Base-by-base conservation (phyloP, 2,329 filamentous ascomycete species). In the Teratosphaeria destructans region DNA sequence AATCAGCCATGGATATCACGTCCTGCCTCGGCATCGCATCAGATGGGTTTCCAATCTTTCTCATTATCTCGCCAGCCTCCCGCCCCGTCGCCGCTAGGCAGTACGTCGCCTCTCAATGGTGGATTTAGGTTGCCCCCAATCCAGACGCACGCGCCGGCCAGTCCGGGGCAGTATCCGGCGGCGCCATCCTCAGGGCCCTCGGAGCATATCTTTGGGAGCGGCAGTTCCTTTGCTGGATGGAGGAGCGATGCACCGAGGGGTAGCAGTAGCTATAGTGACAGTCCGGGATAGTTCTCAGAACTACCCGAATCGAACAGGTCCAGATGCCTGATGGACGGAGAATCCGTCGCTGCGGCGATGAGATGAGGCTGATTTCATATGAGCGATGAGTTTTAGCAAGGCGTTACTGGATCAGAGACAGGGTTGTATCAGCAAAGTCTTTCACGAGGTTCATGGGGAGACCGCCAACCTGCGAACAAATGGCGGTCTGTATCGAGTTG, bases 61-160 rank as follows among this genome's bases (percentile, higher is more conserved):
- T 59, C 26, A 54, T 57, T 23, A 54, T 57, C 11, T 49, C 60
- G 43, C 27, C 57, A 32, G 58, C 60, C 34, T 53, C 59, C 12
- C 49, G 59, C 23, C 49, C 34, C 66, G 60, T 63, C 61, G 57
- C 53, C 60, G 61, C 61, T 60, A 60, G 52, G 43, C n/a, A 32
- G 16, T 55, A 16, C 16, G 23, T 47, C 52, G 56, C 37, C n/a
- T 34, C 43, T 43, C 27, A 32, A 19, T n/a, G 35, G 59, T 23
- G 49, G n/a, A 19, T 37, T 62, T 7, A 55, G 58, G 49, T 54
- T 64, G 32, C 62, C 62, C 26, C 61, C 62, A 3, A 64, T 64
- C 52, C 60, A 60, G 59, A 56, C 37, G 26, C 52, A 58, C 12
- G 53, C 47, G 5, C 43, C 43, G 19, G n/a, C 16, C 43, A 49